Evolutionary conservation across 1,284 basidiomycete genomes (phyloP), one percentile per base, ranked within the genome.

Genomic region (Leccinum subrobustum): DNA sequence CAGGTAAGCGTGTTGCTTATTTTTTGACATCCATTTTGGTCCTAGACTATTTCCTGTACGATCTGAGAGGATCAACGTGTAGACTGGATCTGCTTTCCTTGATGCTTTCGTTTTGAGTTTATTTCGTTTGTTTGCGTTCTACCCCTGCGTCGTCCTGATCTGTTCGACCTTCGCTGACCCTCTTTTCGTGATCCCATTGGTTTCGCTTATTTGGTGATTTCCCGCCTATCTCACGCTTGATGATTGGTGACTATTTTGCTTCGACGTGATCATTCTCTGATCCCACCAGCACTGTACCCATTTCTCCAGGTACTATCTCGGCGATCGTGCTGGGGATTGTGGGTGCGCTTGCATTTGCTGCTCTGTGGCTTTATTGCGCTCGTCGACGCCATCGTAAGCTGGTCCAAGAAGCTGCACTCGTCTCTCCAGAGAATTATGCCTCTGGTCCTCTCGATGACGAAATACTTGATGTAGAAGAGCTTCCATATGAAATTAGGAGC

Each of bases 351-450:
- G 65, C 64, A 12, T 74, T 75, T 37, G 63, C 64, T 2, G 58
- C 44, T 47, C 62, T 75, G 4, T 75, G 72, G 73, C 64, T 75
- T 20, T 72, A 72, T 39, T 73, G 73, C 20, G 71, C 71, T 48
- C 68, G 71, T 29, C 67, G 65, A 56, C 70, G 73, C 29, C 70
- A 70, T 60, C 73, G 64, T 33, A 56, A 58, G 42, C 59, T 73
- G 23, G 50, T 54, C 44, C 66, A 54, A 27, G 68, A 71, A 25
- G 60, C 68, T 47, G 52, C 57, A 7, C 27, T 63, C 14, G n/a
- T 60, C n/a, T 51, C 39, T 3, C 54, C 64, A 7, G 58, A 48
- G 33, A 61, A 60, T 42, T 57, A 63, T 25, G 25, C 56, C 4
- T 9, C 63, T 23, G 61, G 65, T 6, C 70, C 70, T 4, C 64